Base-by-base conservation (phyloP, 2,329 filamentous ascomycete genomes). In the Fusarium transvaalense region DNA sequence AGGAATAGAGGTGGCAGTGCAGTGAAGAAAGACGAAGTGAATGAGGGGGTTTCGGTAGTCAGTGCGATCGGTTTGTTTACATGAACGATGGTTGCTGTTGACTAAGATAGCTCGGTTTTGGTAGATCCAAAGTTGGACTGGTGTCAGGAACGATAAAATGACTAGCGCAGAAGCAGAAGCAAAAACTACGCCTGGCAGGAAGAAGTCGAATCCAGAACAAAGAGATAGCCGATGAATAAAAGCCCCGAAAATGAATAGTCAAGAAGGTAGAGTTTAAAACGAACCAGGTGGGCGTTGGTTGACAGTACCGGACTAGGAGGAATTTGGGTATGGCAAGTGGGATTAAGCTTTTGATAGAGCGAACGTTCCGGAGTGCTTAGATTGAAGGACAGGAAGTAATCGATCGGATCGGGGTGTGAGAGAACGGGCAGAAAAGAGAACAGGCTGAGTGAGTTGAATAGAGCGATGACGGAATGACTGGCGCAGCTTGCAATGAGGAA, bases 11-110 rank as follows among this genome's bases (percentile, higher is more conserved):
- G 60, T 34, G 31, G 52, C 31, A 42, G 27, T 43, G 37, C 27
- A 63, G 50, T 38, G 27, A 27, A 32, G 52, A 14, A 27, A 21
- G 31, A 42, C 37, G 34, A 41, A 35, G 37, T 52, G 48, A 60
- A 27, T 42, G 58, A 54, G 43, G 34, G 48, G 35, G 27, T 51
- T 25, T 21, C 46, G 17, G 32, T 48, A 62, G 58, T 55, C 46
- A 55, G 58, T 43, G 56, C 27, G 32, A 56, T 51, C 41, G 55
- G 58, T 61, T 69, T 74, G 71, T 73, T 73, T 72, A 71, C 72
- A 74, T 74, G 37, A 53, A 66, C 72, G 59, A 56, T 55, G 61
- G 68, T 50, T 62, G 57, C 50, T 66, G 51, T 41, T 54, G 61
- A 66, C 56, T 65, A 69, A 48, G 48, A 69, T 61, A 66, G 54